Percentiles rank a stretch among this genome's conserved stretches.
Conservation (phyloP, 139 green algal genomes). For the Yamagishiella unicocca region DNA sequence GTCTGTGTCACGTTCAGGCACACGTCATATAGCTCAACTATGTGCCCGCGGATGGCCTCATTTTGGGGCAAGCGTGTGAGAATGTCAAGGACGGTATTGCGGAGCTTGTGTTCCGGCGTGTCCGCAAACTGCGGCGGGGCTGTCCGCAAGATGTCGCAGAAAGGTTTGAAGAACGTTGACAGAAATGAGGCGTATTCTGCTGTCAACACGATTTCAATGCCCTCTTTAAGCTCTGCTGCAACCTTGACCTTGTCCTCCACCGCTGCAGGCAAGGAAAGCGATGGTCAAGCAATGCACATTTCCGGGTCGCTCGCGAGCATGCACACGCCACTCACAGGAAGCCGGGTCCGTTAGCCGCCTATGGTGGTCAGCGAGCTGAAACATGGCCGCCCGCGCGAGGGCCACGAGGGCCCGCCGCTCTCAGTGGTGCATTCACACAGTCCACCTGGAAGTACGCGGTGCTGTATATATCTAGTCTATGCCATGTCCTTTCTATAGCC, state of each 20-base stretch:
- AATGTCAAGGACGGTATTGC: slow-evolving; percentile 81
- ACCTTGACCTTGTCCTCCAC: slow-evolving; percentile 63
- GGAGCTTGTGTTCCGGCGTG: slow-evolving; percentile 75
- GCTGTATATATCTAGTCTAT: background rate
- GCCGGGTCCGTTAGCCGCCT: slow-evolving; percentile 16
- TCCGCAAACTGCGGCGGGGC: slow-evolving; percentile 60
- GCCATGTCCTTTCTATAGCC: background rate
- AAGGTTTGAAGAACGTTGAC: slow-evolving; percentile 69
- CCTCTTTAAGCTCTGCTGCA: slow-evolving; percentile 73
- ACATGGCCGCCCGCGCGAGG: background rate
- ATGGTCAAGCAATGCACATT: background rate
- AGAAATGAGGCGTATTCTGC: slow-evolving; percentile 76
- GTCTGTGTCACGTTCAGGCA: slow-evolving; percentile 74
- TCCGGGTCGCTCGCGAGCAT: background rate
- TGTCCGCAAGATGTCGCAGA: slow-evolving; percentile 72
- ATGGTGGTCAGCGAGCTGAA: slow-evolving; percentile 16
- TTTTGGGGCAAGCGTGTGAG: slow-evolving; percentile 83
- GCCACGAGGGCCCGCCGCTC: slow-evolving; percentile 12
- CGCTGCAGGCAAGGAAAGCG: slow-evolving; percentile 50
- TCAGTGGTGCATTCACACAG: background rate
- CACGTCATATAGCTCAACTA: slow-evolving; percentile 73
- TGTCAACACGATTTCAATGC: slow-evolving; percentile 76
- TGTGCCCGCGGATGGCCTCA: slow-evolving; percentile 71
- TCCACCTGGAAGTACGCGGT: background rate
- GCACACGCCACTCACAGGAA: background rate